These are phyloP conservation scores for Pulicaria dysenterica DNA, from an alignment of 129 eudicot genomes.

Conservation along the genomic window DNA sequence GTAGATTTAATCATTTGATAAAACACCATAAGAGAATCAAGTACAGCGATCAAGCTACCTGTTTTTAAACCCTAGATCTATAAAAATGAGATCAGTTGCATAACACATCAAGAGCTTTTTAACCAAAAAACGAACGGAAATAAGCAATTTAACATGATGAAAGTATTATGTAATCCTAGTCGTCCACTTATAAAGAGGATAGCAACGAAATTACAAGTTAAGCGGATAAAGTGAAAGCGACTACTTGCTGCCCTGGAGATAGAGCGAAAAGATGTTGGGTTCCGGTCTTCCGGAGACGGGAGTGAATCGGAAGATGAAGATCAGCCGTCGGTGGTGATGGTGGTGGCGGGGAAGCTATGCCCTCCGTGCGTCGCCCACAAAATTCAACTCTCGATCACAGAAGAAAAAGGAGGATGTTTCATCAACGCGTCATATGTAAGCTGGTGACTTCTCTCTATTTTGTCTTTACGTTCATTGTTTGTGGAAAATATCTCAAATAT, in stretches of 20 bases:
- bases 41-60: constrained; percentile 17
- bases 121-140: background rate
- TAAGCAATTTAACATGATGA: constrained; percentile 8
- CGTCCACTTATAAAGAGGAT: constrained; percentile 9
- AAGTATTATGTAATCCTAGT: constrained; percentile 10
- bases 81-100: constrained; percentile 11
- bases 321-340: constrained; percentile 29
- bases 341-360: constrained; percentile 18
- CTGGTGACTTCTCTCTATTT: constrained; percentile 29
- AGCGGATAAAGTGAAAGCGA: constrained; percentile 7
- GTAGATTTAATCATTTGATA: background rate
- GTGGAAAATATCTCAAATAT: constrained; percentile 19
- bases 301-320: constrained; percentile 29
- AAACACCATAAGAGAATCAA: background rate
- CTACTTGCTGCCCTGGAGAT: constrained; percentile 19
- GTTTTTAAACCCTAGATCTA: constrained; percentile 43
- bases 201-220: constrained; percentile 12
- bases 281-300: constrained; percentile 9
- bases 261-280: constrained; percentile 4
- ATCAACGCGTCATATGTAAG: constrained; percentile 43
- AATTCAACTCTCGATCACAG: constrained; percentile 24
- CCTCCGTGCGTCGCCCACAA: constrained; percentile 32
- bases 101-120: background rate
- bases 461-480: constrained; percentile 23
- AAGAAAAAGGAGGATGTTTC: constrained; percentile 5